A percentile compares a stretch with the other conserved stretches of the same genome.
Evolutionary conservation across 805 yeast genomes (phyloP).

Genomic region (Candida odintsovae): DNA sequence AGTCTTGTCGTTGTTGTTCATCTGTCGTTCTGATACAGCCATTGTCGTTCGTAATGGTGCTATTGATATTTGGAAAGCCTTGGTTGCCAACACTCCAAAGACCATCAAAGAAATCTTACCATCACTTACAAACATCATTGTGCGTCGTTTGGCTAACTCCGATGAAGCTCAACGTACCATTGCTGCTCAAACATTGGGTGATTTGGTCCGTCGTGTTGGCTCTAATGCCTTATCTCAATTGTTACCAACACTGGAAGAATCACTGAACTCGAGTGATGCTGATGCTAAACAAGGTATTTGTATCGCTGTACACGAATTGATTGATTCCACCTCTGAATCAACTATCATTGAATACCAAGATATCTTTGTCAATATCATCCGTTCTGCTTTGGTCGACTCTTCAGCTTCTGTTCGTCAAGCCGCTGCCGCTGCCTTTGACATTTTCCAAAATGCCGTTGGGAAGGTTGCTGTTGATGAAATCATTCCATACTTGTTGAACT

Average conservation of each 20-base stretch:
- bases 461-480: slow-evolving; percentile 82
- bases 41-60: slow-evolving; percentile 86
- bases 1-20: slow-evolving; percentile 76
- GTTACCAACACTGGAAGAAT: slow-evolving; percentile 75
- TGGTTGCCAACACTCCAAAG: slow-evolving; percentile 93
- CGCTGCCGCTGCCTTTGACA: slow-evolving; percentile 88
- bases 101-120: slow-evolving; percentile 91
- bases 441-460: slow-evolving; percentile 76
- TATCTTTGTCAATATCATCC: slow-evolving; percentile 65
- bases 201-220: slow-evolving; percentile 90
- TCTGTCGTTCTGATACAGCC: slow-evolving; percentile 89
- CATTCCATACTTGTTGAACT: slow-evolving; percentile 72
- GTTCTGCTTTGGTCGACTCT: slow-evolving; percentile 73
- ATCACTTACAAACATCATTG: slow-evolving; percentile 70
- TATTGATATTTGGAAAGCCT: slow-evolving; percentile 92
- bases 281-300: slow-evolving; percentile 95
- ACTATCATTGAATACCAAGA: slow-evolving; percentile 60
- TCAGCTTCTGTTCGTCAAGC: slow-evolving; percentile 76
- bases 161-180: slow-evolving; percentile 75
- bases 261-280: slow-evolving; percentile 55
- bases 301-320: slow-evolving; percentile 82
- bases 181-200: slow-evolving; percentile 93
- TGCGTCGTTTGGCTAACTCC: slow-evolving; percentile 75
- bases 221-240: slow-evolving; percentile 77
- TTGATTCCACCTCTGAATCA: slow-evolving; percentile 63